These are phyloP conservation scores for Xylariomycetidae sp. DNA, from an alignment of 2,329 filamentous ascomycete genomes.

Conservation along the genomic window DNA sequence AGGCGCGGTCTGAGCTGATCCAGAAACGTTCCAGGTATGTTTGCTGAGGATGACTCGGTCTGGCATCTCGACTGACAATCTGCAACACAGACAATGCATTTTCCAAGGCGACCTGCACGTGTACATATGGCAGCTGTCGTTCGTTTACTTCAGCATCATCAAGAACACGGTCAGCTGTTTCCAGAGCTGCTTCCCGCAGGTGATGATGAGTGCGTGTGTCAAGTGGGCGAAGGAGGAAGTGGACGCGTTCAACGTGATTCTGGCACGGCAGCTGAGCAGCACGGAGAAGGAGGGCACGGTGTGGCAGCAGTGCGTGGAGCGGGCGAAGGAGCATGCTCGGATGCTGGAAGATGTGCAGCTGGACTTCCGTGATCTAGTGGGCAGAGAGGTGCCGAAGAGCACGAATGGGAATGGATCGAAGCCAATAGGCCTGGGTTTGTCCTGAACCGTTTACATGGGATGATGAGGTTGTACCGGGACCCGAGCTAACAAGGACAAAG, in stretches of 20 bases:
- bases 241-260: constrained; percentile 79
- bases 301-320: constrained; percentile 78
- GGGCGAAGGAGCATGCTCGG: constrained; percentile 72
- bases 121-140: constrained; percentile 93
- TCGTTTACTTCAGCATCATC: constrained; percentile 91
- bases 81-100: constrained; percentile 66
- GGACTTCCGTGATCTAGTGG: constrained; percentile 81
- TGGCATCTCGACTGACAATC: no score
- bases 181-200: constrained; percentile 76
- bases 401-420: constrained; percentile 17
- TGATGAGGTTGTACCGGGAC: no score
- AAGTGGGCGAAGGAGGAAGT: constrained; percentile 98
- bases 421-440: constrained; percentile 38
- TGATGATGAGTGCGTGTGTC: constrained; percentile 89
- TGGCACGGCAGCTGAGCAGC: constrained; percentile 80
- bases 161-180: constrained; percentile 89
- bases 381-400: constrained; percentile 41
- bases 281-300: constrained; percentile 69
- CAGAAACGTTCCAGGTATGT: constrained; percentile 74
- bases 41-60: constrained; percentile 3
- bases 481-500: no score
- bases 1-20: constrained; percentile 70
- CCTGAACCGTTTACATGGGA: no score
- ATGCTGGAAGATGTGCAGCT: constrained; percentile 81
- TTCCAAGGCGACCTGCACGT: constrained; percentile 90